Percentiles rank a stretch among this genome's conserved stretches.
phyloP scores from a whole-genome alignment of 257 asterid species.

The Striga asiatica region DNA sequence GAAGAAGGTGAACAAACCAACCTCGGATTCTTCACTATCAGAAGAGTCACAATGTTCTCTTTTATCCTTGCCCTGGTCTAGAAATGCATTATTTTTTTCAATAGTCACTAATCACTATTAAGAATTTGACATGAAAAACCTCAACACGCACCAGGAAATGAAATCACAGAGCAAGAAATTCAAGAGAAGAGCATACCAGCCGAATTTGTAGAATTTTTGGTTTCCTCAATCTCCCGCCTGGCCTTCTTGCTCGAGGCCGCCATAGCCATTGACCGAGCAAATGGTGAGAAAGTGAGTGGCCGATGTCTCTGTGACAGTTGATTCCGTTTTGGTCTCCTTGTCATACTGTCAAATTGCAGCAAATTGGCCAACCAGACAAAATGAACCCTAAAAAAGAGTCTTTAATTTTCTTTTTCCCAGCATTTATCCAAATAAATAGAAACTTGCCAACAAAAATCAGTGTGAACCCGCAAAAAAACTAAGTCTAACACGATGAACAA shows the following conservation, averaged over 20 bases:
- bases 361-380: too few species aligned
- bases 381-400: too few species aligned
- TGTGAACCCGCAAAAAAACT: too few species aligned
- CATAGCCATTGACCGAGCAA: slow-evolving; percentile 49
- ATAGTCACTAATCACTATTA: slow-evolving; percentile 12
- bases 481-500: too few species aligned
- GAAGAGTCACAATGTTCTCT: slow-evolving; percentile 35
- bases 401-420: too few species aligned
- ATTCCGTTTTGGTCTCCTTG: slow-evolving; percentile 31
- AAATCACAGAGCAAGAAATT: neutral
- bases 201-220: slow-evolving; percentile 21
- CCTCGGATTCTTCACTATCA: slow-evolving; percentile 60
- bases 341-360: slow-evolving; percentile 45
- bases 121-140: neutral
- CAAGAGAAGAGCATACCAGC: slow-evolving; percentile 27
- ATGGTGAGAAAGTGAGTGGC: slow-evolving; percentile 58
- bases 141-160: neutral
- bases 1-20: slow-evolving; percentile 18
- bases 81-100: slow-evolving; percentile 34
- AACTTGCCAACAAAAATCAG: too few species aligned
- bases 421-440: too few species aligned
- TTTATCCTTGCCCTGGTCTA: slow-evolving; percentile 14
- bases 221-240: slow-evolving; percentile 17
- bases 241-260: slow-evolving; percentile 28
- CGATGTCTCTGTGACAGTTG: slow-evolving; percentile 17